Evolutionary conservation across 2,329 filamentous ascomycete species (phyloP).

Genomic region (Penicillium sp.): DNA sequence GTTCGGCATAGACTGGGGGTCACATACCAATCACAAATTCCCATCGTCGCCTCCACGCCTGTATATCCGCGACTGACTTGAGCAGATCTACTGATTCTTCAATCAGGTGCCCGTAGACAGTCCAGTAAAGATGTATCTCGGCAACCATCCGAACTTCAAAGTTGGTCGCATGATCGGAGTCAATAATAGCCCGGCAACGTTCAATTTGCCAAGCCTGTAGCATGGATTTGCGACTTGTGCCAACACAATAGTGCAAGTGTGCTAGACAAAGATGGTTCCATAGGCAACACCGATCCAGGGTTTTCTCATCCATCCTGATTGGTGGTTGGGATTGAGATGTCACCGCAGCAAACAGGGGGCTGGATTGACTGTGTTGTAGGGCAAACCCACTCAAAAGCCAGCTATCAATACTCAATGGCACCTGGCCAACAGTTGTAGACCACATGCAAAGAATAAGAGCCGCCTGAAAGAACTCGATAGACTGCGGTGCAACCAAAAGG

Average conservation of each 20-base stretch:
- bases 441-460: conserved; percentile 46
- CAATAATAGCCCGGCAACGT: conserved; percentile 38
- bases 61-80: conserved; percentile 34
- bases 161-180: conserved; percentile 42
- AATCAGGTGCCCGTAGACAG: conserved; percentile 43
- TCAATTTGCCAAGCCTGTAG: conserved; percentile 41
- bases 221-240: conserved; percentile 41
- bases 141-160: conserved; percentile 50
- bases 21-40: conserved; percentile 38
- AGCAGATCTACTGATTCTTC: conserved; percentile 32
- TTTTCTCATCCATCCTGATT: conserved; percentile 14
- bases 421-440: conserved; percentile 49
- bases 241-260: conserved; percentile 50
- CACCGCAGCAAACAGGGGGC: conserved; percentile 32
- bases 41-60: conserved; percentile 44
- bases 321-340: conserved; percentile 8
- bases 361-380: conserved; percentile 44
- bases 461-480: conserved; percentile 47
- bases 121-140: conserved; percentile 49
- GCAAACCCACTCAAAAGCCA: conserved; percentile 49
- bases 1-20: neutral
- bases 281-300: conserved; percentile 36
- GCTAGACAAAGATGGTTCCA: conserved; percentile 49
- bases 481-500: conserved; percentile 41
- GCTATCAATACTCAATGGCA: conserved; percentile 47